phyloP scores from a whole-genome alignment of 1,284 basidiomycete species.

The Athelia sp. region DNA sequence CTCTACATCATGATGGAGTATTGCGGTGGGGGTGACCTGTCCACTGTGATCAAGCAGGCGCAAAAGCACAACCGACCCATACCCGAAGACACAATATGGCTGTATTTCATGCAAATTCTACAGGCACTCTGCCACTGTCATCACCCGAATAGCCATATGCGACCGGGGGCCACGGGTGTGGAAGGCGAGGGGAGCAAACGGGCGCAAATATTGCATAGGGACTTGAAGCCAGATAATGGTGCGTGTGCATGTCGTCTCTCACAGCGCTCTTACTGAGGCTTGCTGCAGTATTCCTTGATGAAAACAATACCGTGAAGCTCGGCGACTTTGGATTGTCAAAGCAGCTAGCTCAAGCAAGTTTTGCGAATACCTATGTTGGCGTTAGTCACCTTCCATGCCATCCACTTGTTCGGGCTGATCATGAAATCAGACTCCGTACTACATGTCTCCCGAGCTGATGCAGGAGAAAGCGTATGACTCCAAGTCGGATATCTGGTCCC shows the following conservation, averaged over 20 bases:
- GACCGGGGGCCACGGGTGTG: slow-evolving; percentile 38
- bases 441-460: slow-evolving; percentile 98
- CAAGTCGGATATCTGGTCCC: slow-evolving; percentile 97
- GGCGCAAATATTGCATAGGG: slow-evolving; percentile 86
- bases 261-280: slow-evolving; percentile 4
- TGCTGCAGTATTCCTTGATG: slow-evolving; percentile 77
- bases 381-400: slow-evolving; percentile 41
- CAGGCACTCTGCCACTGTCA: slow-evolving; percentile 93
- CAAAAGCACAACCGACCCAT: slow-evolving; percentile 64
- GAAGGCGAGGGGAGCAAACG: slow-evolving; percentile 45
- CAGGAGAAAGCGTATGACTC: slow-evolving; percentile 95
- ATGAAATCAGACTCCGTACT: slow-evolving; percentile 81
- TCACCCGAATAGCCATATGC: slow-evolving; percentile 56
- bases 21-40: slow-evolving; percentile 92
- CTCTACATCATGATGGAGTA: slow-evolving; percentile 97
- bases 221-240: slow-evolving; percentile 98
- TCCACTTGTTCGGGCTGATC: background rate
- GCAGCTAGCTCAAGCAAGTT: slow-evolving; percentile 79
- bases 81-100: slow-evolving; percentile 92
- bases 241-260: slow-evolving; percentile 16
- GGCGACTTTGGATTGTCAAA: slow-evolving; percentile 97
- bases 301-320: slow-evolving; percentile 78
- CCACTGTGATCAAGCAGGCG: slow-evolving; percentile 78
- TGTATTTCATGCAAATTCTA: slow-evolving; percentile 90
- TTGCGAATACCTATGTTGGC: slow-evolving; percentile 96